phyloP scores from a whole-genome alignment of 768 basidiomycete species.

The Baorangia bicolor region DNA sequence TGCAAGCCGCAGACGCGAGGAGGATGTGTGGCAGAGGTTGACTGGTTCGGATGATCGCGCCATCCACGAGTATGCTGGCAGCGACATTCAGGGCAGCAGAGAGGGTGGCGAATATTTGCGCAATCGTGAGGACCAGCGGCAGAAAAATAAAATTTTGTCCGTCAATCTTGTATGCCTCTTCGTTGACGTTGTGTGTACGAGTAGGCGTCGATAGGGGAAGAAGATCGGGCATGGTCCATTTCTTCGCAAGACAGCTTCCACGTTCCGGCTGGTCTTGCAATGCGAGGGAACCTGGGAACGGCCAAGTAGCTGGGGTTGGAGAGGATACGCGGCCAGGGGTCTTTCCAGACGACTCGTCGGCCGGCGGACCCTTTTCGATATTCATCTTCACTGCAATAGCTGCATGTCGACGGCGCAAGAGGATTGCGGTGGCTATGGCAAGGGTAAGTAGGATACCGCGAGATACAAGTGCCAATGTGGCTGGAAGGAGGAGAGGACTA shows the following conservation, averaged over 20 bases:
- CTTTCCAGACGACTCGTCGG: constrained; percentile 1
- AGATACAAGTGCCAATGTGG: constrained; percentile 23
- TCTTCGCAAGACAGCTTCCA: neutral
- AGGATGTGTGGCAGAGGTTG: constrained; percentile 8
- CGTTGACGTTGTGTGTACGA: neutral
- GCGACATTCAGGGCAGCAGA: constrained; percentile 23
- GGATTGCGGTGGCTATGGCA: constrained; percentile 6
- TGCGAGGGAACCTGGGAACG: constrained; percentile 31
- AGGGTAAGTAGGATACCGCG: constrained; percentile 21
- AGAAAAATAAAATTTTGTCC: neutral
- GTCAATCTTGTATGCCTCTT: neutral
- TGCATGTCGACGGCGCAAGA: constrained; percentile 1
- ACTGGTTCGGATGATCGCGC: neutral
- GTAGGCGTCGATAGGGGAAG: constrained; percentile 2
- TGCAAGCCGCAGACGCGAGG: constrained; percentile 21
- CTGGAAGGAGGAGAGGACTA: constrained; percentile 26
- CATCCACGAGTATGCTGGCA: constrained; percentile 8
- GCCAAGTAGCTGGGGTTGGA: constrained; percentile 33
- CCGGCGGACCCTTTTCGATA: constrained; percentile 15
- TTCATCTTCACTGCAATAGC: neutral
- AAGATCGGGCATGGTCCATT: neutral
- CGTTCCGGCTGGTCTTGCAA: constrained; percentile 1
- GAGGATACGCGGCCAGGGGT: constrained; percentile 25
- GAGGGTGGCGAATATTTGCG: constrained; percentile 25
- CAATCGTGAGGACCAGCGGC: constrained; percentile 13